Evolutionary conservation across 192 early-diverging fungal genomes (phyloP).

Genomic region (Dissophora ornata): DNA sequence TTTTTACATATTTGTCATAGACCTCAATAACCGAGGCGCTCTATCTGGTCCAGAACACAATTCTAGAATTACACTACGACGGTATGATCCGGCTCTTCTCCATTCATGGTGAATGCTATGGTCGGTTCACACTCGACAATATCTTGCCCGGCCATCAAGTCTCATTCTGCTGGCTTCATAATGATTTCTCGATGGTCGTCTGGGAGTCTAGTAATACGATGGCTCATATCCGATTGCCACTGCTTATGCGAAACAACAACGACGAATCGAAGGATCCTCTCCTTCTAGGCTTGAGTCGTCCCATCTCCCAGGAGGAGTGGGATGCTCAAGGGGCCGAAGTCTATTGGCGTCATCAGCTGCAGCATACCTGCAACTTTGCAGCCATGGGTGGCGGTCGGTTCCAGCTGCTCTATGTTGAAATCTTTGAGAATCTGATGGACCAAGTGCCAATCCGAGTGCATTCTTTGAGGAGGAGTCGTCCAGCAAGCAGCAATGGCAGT

Average conservation of each 20-base stretch:
- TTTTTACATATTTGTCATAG: no score
- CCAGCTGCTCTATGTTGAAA: slow-evolving; percentile 47
- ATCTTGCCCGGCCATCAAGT: slow-evolving; percentile 48
- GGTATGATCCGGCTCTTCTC: slow-evolving; percentile 46
- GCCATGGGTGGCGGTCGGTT: slow-evolving; percentile 53
- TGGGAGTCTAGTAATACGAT: slow-evolving; percentile 51
- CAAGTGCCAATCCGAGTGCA: slow-evolving; percentile 48
- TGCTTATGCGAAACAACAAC: slow-evolving; percentile 19
- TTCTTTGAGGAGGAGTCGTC: slow-evolving; percentile 23
- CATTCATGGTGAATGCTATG: slow-evolving; percentile 44
- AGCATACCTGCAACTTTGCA: slow-evolving; percentile 49
- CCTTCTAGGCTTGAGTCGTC: slow-evolving; percentile 4
- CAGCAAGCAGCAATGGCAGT: not conserved
- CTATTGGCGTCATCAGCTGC: slow-evolving; percentile 47
- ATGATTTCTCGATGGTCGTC: slow-evolving; percentile 51
- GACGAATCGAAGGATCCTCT: not conserved
- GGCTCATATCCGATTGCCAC: slow-evolving; percentile 48
- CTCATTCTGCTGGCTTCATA: slow-evolving; percentile 53
- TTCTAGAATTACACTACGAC: slow-evolving; percentile 48
- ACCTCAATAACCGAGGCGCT: slow-evolving; percentile 39
- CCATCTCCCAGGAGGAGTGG: slow-evolving; percentile 51
- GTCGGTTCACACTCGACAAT: slow-evolving; percentile 45
- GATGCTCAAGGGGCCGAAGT: slow-evolving; percentile 46
- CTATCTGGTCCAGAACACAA: slow-evolving; percentile 44
- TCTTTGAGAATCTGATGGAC: slow-evolving; percentile 45